These are phyloP conservation scores for Zygoascus tannicola DNA, from an alignment of 805 yeast genomes.

Conservation along the genomic window DNA sequence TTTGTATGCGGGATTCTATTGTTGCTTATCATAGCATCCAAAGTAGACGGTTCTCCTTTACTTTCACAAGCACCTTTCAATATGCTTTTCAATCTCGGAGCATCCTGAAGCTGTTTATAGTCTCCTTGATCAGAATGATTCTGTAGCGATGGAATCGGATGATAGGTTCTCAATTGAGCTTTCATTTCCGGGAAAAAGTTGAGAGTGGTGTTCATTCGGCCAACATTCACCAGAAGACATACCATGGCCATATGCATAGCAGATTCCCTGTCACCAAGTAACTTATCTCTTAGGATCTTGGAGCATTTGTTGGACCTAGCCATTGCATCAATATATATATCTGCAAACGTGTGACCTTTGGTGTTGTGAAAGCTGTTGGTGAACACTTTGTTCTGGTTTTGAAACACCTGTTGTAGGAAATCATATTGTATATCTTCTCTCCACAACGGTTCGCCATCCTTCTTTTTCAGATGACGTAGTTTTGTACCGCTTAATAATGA, in stretches of 20 bases:
- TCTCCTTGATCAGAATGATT: slow-evolving; percentile 46
- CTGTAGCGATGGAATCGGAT: slow-evolving; percentile 85
- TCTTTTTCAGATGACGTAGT: slow-evolving; percentile 53
- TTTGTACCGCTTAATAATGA: slow-evolving; percentile 25
- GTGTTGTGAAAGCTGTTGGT: slow-evolving; percentile 33
- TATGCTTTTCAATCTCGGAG: slow-evolving; percentile 86
- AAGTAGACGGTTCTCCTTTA: slow-evolving; percentile 39
- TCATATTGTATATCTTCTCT: slow-evolving; percentile 80
- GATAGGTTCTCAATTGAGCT: slow-evolving; percentile 84
- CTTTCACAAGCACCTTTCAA: slow-evolving; percentile 80
- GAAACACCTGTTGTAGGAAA: slow-evolving; percentile 56
- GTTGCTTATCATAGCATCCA: slow-evolving; percentile 36
- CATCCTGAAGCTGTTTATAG: slow-evolving; percentile 82
- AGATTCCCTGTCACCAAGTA: slow-evolving; percentile 56
- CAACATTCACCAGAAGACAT: slow-evolving; percentile 80
- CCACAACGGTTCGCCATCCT: slow-evolving; percentile 90
- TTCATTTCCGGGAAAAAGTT: slow-evolving; percentile 93
- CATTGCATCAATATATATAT: slow-evolving; percentile 70
- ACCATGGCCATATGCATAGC: slow-evolving; percentile 64
- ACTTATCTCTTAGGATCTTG: slow-evolving; percentile 67
- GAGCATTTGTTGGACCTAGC: slow-evolving; percentile 80
- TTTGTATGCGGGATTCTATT: slow-evolving; percentile 41
- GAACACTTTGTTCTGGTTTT: slow-evolving; percentile 56
- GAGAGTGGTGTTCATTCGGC: slow-evolving; percentile 89
- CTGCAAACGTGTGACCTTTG: slow-evolving; percentile 64